Conservation (phyloP, 768 basidiomycete species). For the Podaxis carcinomalis region DNA sequence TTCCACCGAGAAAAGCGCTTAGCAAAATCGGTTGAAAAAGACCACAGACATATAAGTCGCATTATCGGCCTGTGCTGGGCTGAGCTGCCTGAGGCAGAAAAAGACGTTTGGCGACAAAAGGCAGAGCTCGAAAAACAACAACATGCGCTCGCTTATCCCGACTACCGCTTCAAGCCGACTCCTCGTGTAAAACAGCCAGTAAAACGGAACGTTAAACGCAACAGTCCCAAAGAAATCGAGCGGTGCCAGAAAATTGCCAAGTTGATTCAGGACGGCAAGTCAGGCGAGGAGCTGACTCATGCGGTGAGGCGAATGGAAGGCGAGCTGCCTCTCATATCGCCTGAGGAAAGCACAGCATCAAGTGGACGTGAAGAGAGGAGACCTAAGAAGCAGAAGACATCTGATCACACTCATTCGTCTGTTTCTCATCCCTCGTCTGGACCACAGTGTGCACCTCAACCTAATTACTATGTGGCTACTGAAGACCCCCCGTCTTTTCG, state of each 20-base stretch:
- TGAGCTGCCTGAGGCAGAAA: constrained; percentile 44
- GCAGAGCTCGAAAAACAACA: constrained; percentile 49
- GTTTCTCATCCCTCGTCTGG: neutral
- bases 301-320: constrained; percentile 34
- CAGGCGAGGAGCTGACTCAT: constrained; percentile 41
- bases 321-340: neutral
- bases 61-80: constrained; percentile 56
- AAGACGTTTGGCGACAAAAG: constrained; percentile 44
- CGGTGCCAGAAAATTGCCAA: constrained; percentile 49
- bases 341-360: neutral
- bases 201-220: constrained; percentile 50
- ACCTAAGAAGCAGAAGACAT: neutral
- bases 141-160: constrained; percentile 45
- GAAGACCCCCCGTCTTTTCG: constrained; percentile 22
- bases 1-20: constrained; percentile 52
- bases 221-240: constrained; percentile 39
- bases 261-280: constrained; percentile 45
- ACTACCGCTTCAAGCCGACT: constrained; percentile 50
- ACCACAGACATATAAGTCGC: constrained; percentile 56
- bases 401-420: neutral
- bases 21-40: constrained; percentile 42
- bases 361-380: constrained; percentile 1
- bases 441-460: neutral
- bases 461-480: neutral
- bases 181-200: constrained; percentile 37